Evolutionary conservation across 2,329 filamentous ascomycete genomes (phyloP).

Genomic region (Cladosporium halotolerans): DNA sequence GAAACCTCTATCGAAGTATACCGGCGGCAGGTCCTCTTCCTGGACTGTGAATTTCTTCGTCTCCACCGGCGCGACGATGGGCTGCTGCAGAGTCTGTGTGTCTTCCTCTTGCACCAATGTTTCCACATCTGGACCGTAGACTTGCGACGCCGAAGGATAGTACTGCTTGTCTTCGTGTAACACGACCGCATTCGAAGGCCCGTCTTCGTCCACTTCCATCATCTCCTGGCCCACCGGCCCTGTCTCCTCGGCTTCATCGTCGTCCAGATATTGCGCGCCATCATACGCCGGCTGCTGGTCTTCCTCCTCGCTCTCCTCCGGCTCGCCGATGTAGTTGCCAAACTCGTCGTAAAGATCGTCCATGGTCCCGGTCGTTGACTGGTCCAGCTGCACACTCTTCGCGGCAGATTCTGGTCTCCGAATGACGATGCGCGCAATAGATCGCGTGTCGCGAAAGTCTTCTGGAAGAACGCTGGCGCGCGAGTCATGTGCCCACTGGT

Average conservation of each 20-base stretch:
- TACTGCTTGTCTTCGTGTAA: slow-evolving; percentile 99
- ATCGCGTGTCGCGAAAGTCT: too few relatives aligned
- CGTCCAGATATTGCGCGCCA: slow-evolving; percentile 73
- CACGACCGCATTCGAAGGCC: slow-evolving; percentile 92
- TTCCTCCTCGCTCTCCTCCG: slow-evolving; percentile 79
- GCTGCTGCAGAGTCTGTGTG: slow-evolving; percentile 82
- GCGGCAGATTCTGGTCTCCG: neutral
- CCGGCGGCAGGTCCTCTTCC: slow-evolving; percentile 81
- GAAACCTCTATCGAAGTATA: slow-evolving; percentile 82
- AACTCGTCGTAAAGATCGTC: slow-evolving; percentile 99
- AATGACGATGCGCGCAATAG: too few relatives aligned
- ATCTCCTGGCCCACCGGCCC: slow-evolving; percentile 65
- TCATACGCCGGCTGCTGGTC: slow-evolving; percentile 69
- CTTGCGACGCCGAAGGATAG: slow-evolving; percentile 94
- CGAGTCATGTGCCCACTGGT: too few relatives aligned
- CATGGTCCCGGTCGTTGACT: slow-evolving; percentile 49
- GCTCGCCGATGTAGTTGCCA: slow-evolving; percentile 96
- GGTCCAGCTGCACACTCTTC: neutral
- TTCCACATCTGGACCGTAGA: slow-evolving; percentile 91
- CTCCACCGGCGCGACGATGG: slow-evolving; percentile 87
- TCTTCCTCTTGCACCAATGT: slow-evolving; percentile 96
- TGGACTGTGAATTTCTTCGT: slow-evolving; percentile 95
- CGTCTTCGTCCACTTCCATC: slow-evolving; percentile 90
- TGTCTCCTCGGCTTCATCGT: slow-evolving; percentile 55
- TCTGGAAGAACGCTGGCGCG: too few relatives aligned